Conservation (phyloP, 306 rosid species). For the Vigna unguiculata region DNA sequence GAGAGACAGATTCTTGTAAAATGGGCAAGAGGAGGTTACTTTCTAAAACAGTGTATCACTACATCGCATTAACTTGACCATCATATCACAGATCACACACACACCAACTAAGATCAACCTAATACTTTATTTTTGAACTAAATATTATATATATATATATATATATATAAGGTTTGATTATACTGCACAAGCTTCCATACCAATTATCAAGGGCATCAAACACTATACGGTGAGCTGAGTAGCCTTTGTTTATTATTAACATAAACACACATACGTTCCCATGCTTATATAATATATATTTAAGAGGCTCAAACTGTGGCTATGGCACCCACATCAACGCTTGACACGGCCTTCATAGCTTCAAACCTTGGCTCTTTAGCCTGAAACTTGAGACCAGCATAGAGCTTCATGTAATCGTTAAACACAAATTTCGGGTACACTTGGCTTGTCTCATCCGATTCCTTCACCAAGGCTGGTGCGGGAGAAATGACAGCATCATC, state of each 20-base stretch:
- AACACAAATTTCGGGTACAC: constrained; percentile 89
- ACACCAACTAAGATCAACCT: constrained; percentile 35
- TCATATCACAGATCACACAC: constrained; percentile 37
- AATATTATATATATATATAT: no score
- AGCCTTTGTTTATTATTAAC: constrained; percentile 35
- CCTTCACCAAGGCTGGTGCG: constrained; percentile 73
- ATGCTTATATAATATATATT: background rate
- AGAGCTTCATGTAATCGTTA: constrained; percentile 96
- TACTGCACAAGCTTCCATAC: constrained; percentile 36
- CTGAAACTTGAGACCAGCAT: constrained; percentile 81
- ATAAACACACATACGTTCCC: constrained; percentile 26
- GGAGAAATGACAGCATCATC: constrained; percentile 86
- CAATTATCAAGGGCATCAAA: constrained; percentile 22
- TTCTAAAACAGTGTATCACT: constrained; percentile 43
- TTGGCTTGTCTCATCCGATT: constrained; percentile 52
- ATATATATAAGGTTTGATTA: constrained; percentile 6
- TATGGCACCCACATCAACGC: constrained; percentile 54
- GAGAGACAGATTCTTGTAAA: constrained; percentile 39
- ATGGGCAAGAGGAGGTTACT: constrained; percentile 40
- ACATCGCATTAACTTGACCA: constrained; percentile 44
- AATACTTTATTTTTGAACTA: constrained; percentile 23
- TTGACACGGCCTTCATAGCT: constrained; percentile 75
- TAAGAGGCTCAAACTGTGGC: constrained; percentile 59
- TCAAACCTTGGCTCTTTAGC: constrained; percentile 98
- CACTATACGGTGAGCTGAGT: constrained; percentile 24